These are phyloP conservation scores for Solanum chiquidenum DNA, from an alignment of 257 asterid genomes.

Conservation along the genomic window DNA sequence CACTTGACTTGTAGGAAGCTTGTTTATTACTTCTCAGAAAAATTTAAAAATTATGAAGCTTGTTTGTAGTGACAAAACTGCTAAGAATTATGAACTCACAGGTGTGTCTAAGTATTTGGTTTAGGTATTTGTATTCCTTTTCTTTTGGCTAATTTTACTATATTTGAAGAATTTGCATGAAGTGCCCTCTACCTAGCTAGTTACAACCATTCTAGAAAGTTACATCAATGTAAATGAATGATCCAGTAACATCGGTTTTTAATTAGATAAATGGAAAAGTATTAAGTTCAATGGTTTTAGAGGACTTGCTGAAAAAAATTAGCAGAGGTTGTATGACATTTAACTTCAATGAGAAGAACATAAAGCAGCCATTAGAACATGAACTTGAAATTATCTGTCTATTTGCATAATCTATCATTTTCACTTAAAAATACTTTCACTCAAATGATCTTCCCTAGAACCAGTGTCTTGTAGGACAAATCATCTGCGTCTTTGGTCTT, in stretches of 20 bases:
- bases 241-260: neutral
- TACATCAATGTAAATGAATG: neutral
- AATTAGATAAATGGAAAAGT: neutral
- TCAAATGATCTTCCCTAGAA: neutral
- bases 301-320: neutral
- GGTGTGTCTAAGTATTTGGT: neutral
- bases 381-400: neutral
- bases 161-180: neutral
- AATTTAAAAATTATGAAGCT: neutral
- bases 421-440: neutral
- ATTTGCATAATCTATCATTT: neutral
- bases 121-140: neutral
- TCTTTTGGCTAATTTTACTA: neutral
- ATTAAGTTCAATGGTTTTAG: neutral
- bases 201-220: neutral
- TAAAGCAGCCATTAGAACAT: neutral
- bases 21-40: neutral
- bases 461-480: neutral
- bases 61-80: neutral
- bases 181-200: neutral
- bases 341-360: neutral
- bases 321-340: neutral
- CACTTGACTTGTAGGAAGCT: neutral
- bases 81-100: neutral
- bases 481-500: neutral